Conservation (phyloP, 257 asterid species). For the Nicotiana sylvestris region DNA sequence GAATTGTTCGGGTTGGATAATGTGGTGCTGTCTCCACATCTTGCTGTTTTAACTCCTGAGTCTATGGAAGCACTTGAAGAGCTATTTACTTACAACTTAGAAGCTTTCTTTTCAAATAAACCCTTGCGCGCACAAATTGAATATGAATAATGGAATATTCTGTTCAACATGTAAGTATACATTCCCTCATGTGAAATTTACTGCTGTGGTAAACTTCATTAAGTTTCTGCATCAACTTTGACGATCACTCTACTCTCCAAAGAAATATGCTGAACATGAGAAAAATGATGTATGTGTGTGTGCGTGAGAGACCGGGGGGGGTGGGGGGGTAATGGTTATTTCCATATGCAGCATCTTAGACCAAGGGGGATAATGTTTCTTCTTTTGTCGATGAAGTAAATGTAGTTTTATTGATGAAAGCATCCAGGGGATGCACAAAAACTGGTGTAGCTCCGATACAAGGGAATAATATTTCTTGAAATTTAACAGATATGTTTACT, state of each 20-base stretch:
- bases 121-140: conserved; percentile 43
- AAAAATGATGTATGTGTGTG: neutral
- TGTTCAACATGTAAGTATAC: conserved; percentile 3
- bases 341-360: neutral
- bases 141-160: conserved; percentile 11
- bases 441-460: neutral
- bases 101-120: conserved; percentile 55
- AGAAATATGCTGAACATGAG: neutral
- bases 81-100: conserved; percentile 32
- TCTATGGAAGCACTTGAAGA: conserved; percentile 29
- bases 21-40: conserved; percentile 67
- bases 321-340: neutral
- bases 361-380: neutral
- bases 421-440: neutral
- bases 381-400: neutral
- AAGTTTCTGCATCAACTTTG: neutral
- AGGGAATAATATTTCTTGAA: neutral
- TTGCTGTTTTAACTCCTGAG: conserved; percentile 36
- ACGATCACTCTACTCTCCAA: neutral
- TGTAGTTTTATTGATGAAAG: neutral
- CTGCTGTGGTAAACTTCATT: neutral
- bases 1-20: conserved; percentile 50
- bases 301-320: neutral
- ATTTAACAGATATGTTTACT: neutral
- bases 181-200: neutral